phyloP scores from a whole-genome alignment of 2,329 filamentous ascomycete genomes.

The Pseudogymnoascus sp. region DNA sequence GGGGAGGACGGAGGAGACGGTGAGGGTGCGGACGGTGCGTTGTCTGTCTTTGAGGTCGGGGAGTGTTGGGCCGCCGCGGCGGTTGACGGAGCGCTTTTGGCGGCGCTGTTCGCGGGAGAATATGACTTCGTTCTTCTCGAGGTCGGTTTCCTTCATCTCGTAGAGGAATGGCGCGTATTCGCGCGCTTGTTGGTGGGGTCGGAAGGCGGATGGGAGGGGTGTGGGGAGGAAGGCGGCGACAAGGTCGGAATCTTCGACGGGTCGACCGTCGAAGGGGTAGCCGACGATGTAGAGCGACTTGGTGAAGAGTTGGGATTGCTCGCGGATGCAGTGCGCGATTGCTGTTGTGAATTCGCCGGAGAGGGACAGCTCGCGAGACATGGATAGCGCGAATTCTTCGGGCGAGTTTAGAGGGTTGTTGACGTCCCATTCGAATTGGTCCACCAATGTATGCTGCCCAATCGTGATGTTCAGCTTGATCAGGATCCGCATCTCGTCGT shows the following conservation, averaged over 20 bases:
- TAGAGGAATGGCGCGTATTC: slow-evolving; percentile 92
- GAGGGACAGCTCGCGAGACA: slow-evolving; percentile 83
- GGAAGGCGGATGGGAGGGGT: slow-evolving; percentile 74
- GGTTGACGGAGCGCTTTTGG: slow-evolving; percentile 91
- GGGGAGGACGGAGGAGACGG: slow-evolving; percentile 87
- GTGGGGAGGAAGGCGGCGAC: slow-evolving; percentile 78
- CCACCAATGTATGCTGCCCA: slow-evolving; percentile 83
- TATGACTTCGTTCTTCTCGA: slow-evolving; percentile 85
- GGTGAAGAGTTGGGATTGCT: slow-evolving; percentile 91
- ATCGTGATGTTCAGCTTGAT: slow-evolving; percentile 98
- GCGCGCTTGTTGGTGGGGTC: slow-evolving; percentile 85
- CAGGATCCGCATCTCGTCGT: slow-evolving; percentile 95
- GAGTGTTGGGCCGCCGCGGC: slow-evolving; percentile 81
- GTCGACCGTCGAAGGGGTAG: slow-evolving; percentile 89
- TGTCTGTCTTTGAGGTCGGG: slow-evolving; percentile 96
- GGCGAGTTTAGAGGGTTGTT: slow-evolving; percentile 91
- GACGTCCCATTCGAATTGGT: slow-evolving; percentile 99
- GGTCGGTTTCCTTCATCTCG: slow-evolving; percentile 81
- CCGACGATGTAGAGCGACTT: slow-evolving; percentile 87
- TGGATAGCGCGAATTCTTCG: slow-evolving; percentile 84
- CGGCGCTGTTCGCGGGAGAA: slow-evolving; percentile 89
- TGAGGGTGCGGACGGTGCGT: slow-evolving; percentile 82
- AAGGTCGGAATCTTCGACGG: slow-evolving; percentile 86
- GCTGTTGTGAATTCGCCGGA: slow-evolving; percentile 95
- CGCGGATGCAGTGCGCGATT: slow-evolving; percentile 94